These are phyloP conservation scores for Alternaria viburni DNA, from an alignment of 2,329 filamentous ascomycete genomes.

Conservation along the genomic window DNA sequence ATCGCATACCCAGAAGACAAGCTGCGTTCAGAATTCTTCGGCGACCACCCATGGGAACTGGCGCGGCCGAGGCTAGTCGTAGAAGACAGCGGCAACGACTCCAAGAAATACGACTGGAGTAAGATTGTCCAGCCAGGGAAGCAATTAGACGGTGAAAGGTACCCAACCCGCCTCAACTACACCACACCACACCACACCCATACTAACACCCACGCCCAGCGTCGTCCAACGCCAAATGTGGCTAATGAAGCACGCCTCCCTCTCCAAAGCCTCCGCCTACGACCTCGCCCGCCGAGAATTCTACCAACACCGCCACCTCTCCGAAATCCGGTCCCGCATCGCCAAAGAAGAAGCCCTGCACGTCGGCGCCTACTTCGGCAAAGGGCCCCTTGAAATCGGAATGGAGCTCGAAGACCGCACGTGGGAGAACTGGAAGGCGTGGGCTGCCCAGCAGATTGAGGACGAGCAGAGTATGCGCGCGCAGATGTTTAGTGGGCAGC, in stretches of 20 bases:
- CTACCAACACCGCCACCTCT: conserved; percentile 79
- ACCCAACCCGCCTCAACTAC: no score
- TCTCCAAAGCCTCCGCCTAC: conserved; percentile 75
- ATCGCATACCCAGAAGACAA: conserved; percentile 84
- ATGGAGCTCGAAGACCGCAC: conserved; percentile 81
- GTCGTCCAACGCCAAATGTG: conserved; percentile 91
- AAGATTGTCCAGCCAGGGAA: conserved; percentile 76
- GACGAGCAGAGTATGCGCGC: conserved; percentile 56
- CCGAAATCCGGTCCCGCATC: conserved; percentile 82
- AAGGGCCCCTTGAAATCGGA: conserved; percentile 73
- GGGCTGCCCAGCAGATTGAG: conserved; percentile 67
- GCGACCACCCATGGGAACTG: conserved; percentile 96
- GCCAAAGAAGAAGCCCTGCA: conserved; percentile 86
- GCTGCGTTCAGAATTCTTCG: conserved; percentile 82
- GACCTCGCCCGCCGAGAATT: conserved; percentile 88
- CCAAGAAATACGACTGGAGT: conserved; percentile 79
- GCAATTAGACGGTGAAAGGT: conserved; percentile 85
- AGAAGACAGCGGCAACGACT: conserved; percentile 84
- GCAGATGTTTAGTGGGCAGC: conserved; percentile 46
- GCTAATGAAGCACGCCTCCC: conserved; percentile 66
- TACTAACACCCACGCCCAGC: conserved; percentile 57
- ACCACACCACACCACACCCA: background rate
- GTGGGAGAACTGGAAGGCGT: conserved; percentile 84
- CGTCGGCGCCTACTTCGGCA: conserved; percentile 88
- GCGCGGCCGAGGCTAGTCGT: conserved; percentile 85